Conservation (phyloP, 1,139 yeast genomes). For the Yamadazyma buinensis region DNA sequence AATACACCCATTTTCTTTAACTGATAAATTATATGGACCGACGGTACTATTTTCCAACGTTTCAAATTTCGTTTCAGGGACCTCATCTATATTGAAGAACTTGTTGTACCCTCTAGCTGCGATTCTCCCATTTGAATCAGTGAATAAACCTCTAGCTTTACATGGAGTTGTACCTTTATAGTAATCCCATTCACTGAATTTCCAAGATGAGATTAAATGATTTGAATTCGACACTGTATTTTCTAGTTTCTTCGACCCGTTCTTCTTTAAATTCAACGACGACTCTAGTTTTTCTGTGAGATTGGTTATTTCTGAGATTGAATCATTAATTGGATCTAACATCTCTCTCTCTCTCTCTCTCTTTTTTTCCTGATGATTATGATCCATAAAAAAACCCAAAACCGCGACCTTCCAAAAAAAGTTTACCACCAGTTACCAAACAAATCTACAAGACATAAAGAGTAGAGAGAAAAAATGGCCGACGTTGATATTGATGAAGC, state of each 20-base stretch:
- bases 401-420: too few relatives aligned
- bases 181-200: constrained; percentile 87
- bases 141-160: constrained; percentile 83
- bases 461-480: too few relatives aligned
- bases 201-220: constrained; percentile 52
- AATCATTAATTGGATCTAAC: constrained; percentile 10
- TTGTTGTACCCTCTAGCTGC: constrained; percentile 90
- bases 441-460: too few relatives aligned
- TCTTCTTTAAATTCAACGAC: constrained; percentile 19
- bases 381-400: too few relatives aligned
- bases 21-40: constrained; percentile 80
- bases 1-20: constrained; percentile 94
- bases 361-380: too few relatives aligned
- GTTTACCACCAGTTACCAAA: too few relatives aligned
- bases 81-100: constrained; percentile 81
- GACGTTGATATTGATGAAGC: constrained; percentile 77
- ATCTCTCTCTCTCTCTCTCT: too few relatives aligned
- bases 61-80: constrained; percentile 47
- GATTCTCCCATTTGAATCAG: constrained; percentile 42
- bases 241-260: constrained; percentile 20
- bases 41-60: constrained; percentile 40
- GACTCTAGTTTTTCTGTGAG: constrained; percentile 15
- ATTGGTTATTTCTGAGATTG: constrained; percentile 10
- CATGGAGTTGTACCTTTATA: constrained; percentile 57
- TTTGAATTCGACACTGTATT: constrained; percentile 13